A percentile compares a stretch with the other conserved stretches of the same genome.
phyloP scores from a whole-genome alignment of 192 early-diverging fungal species.

The Irineochytrium annulatum region DNA sequence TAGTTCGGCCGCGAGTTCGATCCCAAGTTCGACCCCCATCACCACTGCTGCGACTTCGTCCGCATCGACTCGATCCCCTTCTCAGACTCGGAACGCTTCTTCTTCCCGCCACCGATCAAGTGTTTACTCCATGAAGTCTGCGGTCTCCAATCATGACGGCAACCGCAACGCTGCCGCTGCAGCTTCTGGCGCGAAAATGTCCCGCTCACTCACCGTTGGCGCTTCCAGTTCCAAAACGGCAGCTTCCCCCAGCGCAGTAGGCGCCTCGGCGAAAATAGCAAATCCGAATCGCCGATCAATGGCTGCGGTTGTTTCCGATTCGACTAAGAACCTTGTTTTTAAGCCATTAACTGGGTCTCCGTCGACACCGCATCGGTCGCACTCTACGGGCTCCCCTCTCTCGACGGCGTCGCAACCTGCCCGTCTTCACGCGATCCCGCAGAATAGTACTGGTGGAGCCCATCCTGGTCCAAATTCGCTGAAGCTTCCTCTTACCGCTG shows the following conservation, averaged over 20 bases:
- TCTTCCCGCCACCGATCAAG: background rate
- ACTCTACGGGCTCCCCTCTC: background rate
- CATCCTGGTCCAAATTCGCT: too few relatives aligned
- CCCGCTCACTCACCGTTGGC: too few relatives aligned
- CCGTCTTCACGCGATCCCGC: background rate
- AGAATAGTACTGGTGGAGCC: too few relatives aligned
- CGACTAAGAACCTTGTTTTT: background rate
- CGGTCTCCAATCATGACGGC: too few relatives aligned
- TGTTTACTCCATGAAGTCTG: background rate
- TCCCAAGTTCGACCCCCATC: too few relatives aligned
- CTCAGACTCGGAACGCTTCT: background rate
- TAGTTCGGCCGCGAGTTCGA: background rate
- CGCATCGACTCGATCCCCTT: background rate
- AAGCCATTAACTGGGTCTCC: background rate
- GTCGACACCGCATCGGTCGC: background rate
- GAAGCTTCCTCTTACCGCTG: slow-evolving; percentile 39
- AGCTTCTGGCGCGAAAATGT: too few relatives aligned
- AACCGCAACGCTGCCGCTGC: too few relatives aligned
- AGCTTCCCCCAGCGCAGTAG: too few relatives aligned
- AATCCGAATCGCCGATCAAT: too few relatives aligned
- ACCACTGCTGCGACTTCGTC: background rate
- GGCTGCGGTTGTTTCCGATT: background rate
- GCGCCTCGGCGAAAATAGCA: too few relatives aligned
- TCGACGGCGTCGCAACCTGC: background rate
- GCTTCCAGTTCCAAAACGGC: too few relatives aligned